These are phyloP conservation scores for Pisolithus sp. DNA, from an alignment of 768 basidiomycete species.

Conservation along the genomic window DNA sequence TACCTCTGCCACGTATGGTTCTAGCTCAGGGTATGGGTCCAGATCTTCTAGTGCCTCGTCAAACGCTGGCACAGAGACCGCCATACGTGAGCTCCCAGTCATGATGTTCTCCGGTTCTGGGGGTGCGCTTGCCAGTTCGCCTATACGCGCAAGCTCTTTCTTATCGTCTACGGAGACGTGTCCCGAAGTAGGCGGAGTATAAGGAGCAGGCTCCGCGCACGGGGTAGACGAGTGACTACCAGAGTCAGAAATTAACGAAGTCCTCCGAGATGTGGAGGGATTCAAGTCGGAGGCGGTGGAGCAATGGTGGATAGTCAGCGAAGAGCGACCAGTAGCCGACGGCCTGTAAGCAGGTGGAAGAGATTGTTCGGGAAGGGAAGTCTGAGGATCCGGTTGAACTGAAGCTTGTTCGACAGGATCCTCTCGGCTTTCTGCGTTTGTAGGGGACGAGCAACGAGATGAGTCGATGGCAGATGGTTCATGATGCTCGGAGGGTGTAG, in stretches of 20 bases:
- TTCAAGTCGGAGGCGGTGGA: background rate
- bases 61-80: constrained; percentile 48
- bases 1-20: background rate
- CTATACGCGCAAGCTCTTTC: constrained; percentile 45
- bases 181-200: constrained; percentile 33
- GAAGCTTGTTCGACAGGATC: constrained; percentile 2
- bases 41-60: constrained; percentile 43
- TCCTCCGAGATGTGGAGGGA: constrained; percentile 10
- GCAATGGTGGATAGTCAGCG: constrained; percentile 2
- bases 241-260: constrained; percentile 3
- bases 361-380: constrained; percentile 16
- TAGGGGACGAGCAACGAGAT: constrained; percentile 2
- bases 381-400: constrained; percentile 5
- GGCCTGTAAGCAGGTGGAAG: constrained; percentile 44
- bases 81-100: constrained; percentile 9
- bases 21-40: constrained; percentile 4
- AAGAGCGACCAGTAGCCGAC: constrained; percentile 16
- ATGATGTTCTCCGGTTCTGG: constrained; percentile 19
- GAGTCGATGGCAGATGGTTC: constrained; percentile 3
- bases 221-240: background rate
- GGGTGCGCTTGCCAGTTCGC: constrained; percentile 48
- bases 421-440: background rate
- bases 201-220: constrained; percentile 20
- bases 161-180: constrained; percentile 68
- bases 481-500: constrained; percentile 7